Base-by-base conservation (phyloP, 2,329 filamentous ascomycete species). In the Ascochyta viciae-villosae region DNA sequence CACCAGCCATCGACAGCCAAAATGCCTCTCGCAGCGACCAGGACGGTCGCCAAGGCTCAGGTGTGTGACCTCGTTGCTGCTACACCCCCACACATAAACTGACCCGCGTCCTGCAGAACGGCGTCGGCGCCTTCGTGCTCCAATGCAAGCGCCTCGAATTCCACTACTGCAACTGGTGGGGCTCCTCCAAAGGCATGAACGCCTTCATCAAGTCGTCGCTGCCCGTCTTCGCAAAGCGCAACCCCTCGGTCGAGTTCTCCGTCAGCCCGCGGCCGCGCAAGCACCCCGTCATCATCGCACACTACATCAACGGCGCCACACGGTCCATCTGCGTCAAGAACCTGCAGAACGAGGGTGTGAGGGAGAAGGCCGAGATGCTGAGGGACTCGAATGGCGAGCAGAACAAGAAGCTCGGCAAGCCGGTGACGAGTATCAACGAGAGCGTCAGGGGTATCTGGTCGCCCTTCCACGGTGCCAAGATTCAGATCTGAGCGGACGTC, bases 71-170 rank as follows among this genome's bases (percentile, higher is more conserved):
- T 81, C 70, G 16, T 16, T 27, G 23, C 12, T 16, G 10, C 33
- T 10, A 16, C 7, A 0, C 27, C 46, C 15, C 40, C 40, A 16
- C n/a, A 12, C 22, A 13, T 8, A 22, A 24, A n/a, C 55, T 58
- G 6, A 58, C 46, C 12, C n/a, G 19, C 19, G 33, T 19, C 6
- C 27, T 26, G 24, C 24, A 58, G 55, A 58, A 58, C 23, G 55
- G 95, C 83, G 84, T 98, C 66, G 94, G 94, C 71, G 91, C 93
- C 75, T 98, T 98, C 82, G 91, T 99, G 78, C 86, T 97, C 55
- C 94, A 96, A 82, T 99, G 95, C 87, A 96, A 92, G 83, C 90
- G 89, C 74, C 83, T 99, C 76, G 91, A 96, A 77, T 91, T 99
- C 74, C 91, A 96, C 81, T 99, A 96, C 82, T 98, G 95, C 82